Base-by-base conservation (phyloP, 2,329 filamentous ascomycete genomes). In the Magnaporthales sp. region DNA sequence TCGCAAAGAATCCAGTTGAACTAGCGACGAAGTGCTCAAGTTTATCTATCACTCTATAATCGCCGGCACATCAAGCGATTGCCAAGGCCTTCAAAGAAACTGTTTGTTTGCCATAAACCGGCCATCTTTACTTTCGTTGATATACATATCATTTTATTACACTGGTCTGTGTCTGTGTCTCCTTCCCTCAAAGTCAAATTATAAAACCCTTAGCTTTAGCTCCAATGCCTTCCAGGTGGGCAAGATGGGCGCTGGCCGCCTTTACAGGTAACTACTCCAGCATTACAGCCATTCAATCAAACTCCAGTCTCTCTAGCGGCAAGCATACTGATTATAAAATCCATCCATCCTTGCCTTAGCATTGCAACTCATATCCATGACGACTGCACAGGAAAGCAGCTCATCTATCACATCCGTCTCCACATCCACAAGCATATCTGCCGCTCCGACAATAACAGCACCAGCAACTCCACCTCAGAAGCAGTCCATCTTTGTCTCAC, bases 401-500 rank as follows among this genome's bases (percentile, higher is more conserved):
- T 29, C 56, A 27, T 60, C 56, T 9, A 60, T 27, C 56, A 60
- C 56, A 27, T 26, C 56, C 3, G 19, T 26, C 13, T 27, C 26
- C 11, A 15, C 56, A 26, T 19, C 3, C 26, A 60, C 56, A 60
- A 60, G 10, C 56, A 60, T 13, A 60, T 15, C 13, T 27, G 56
- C 56, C 8, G 56, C 56, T 3, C 26, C 56, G 3, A 60, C 26
- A 8, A 29, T n/a, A 27, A 27, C 31, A 51, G 13, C 62, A 29
- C 31, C 31, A 7, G 11, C 24, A n/a, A 24, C 15, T 19, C 10
- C 22, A 13, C 31, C 62, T 19, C 30, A 51, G 19, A 64, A 64
- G 22, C 11, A 56, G 63, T 67, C 66, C 27, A 51, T 67, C 62
- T 84, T 84, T 63, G 72, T 81, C 62, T 78, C 81, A 2, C 77